These are phyloP conservation scores for Penicillium simplicissimum DNA, from an alignment of 495 filamentous ascomycete genomes.

Conservation along the genomic window DNA sequence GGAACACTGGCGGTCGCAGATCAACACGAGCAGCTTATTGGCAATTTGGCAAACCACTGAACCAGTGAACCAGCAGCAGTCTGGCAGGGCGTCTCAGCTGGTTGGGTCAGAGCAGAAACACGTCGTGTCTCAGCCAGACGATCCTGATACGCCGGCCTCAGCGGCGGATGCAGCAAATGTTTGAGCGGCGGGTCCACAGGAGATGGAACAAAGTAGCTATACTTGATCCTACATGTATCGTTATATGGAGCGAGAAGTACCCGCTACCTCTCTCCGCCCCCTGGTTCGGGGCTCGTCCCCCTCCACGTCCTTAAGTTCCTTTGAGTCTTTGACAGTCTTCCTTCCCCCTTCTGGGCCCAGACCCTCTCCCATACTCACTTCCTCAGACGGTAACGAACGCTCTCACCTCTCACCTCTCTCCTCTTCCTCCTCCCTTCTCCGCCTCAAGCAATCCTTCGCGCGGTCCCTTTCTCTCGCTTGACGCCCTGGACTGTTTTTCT, in stretches of 20 bases:
- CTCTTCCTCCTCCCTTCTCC: conserved; percentile 3
- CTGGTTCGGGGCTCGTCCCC: conserved; percentile 10
- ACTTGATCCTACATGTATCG: not conserved
- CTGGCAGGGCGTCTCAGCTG: not conserved
- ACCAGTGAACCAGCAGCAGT: no score
- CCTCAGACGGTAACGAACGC: not conserved
- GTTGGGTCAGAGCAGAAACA: conserved; percentile 34
- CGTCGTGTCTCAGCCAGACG: conserved; percentile 40
- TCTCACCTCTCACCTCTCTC: not conserved
- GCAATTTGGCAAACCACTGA: not conserved
- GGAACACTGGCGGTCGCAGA: conserved; percentile 15
- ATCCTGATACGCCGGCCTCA: conserved; percentile 26
- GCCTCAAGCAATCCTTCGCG: conserved; percentile 8
- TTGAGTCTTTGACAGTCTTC: not conserved
- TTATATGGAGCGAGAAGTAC: not conserved
- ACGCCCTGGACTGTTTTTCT: conserved; percentile 29
- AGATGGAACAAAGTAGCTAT: not conserved
- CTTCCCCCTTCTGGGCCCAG: conserved; percentile 21
- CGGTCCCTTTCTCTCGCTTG: conserved; percentile 37
- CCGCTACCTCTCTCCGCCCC: conserved; percentile 14
- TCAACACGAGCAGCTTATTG: not conserved
- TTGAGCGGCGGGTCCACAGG: conserved; percentile 18
- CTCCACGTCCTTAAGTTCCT: conserved; percentile 9
- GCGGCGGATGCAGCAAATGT: conserved; percentile 10
- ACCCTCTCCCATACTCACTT: conserved; percentile 4